A percentile compares a stretch with the other conserved stretches of the same genome.
phyloP scores from a whole-genome alignment of 257 asterid species.

The Scutellaria minor region DNA sequence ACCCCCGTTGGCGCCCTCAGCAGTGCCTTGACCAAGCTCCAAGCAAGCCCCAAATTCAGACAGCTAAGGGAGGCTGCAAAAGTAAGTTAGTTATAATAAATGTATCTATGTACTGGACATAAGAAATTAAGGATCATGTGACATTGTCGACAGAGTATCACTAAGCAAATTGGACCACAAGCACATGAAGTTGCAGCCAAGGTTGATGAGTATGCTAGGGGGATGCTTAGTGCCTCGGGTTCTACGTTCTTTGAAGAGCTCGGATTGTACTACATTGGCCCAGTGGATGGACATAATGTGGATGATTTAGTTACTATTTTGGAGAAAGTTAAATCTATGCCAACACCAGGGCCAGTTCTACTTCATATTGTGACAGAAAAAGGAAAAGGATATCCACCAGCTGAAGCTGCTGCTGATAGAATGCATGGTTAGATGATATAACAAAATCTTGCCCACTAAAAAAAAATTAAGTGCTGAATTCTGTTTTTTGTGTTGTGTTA shows the following conservation, averaged over 20 bases:
- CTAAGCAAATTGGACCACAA: conserved; percentile 78
- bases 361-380: conserved; percentile 77
- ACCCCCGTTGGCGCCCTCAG: conserved; percentile 79
- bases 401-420: conserved; percentile 74
- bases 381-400: conserved; percentile 84
- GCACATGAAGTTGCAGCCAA: conserved; percentile 85
- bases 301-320: conserved; percentile 65
- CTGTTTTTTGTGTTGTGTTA: conserved; percentile 31
- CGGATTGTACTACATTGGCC: conserved; percentile 80
- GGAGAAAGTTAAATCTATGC: conserved; percentile 63
- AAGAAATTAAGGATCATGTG: background rate
- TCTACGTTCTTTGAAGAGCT: conserved; percentile 83
- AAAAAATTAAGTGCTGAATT: background rate
- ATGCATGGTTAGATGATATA: conserved; percentile 64
- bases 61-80: conserved; percentile 83
- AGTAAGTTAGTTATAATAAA: conserved; percentile 35
- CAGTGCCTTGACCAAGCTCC: conserved; percentile 67
- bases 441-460: background rate
- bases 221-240: conserved; percentile 76
- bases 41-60: conserved; percentile 76
- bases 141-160: conserved; percentile 45
- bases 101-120: background rate
- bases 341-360: conserved; percentile 82
- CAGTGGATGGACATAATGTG: conserved; percentile 75
- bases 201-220: conserved; percentile 84